phyloP scores from a whole-genome alignment of 352 stramenopile genomes.

The Peronospora tabacina region DNA sequence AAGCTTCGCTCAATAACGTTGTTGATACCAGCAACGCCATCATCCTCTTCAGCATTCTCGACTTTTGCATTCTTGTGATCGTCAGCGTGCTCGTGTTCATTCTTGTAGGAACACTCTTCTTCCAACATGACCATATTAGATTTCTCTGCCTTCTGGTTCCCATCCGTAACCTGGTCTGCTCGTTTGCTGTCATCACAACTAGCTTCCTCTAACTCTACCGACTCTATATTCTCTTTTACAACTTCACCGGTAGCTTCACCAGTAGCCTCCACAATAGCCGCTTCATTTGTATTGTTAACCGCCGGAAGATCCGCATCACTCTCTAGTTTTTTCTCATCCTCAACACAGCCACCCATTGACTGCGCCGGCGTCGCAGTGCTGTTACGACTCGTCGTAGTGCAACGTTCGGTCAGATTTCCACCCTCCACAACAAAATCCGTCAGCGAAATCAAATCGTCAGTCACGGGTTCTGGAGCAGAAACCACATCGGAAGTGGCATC shows the following conservation, averaged over 20 bases:
- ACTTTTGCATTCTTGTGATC: slow-evolving; percentile 13
- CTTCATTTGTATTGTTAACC: slow-evolving; percentile 4
- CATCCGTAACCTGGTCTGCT: neutral
- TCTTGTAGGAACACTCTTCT: slow-evolving; percentile 8
- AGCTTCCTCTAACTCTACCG: slow-evolving; percentile 6
- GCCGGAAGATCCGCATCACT: neutral
- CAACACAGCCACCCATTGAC: slow-evolving; percentile 15
- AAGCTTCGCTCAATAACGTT: slow-evolving; percentile 25
- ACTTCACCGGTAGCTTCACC: slow-evolving; percentile 1
- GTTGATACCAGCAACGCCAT: slow-evolving; percentile 17
- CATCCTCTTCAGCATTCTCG: slow-evolving; percentile 8
- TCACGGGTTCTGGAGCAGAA: neutral
- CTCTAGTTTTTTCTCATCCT: slow-evolving; percentile 14
- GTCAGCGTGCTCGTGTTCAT: slow-evolving; percentile 3
- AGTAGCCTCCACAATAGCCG: too few species aligned
- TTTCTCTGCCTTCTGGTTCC: slow-evolving; percentile 2
- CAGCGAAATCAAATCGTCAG: slow-evolving; percentile 43
- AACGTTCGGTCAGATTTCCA: slow-evolving; percentile 23
- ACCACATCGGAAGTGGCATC: slow-evolving; percentile 5
- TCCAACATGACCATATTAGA: neutral
- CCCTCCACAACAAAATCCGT: slow-evolving; percentile 44
- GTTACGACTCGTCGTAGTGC: slow-evolving; percentile 18
- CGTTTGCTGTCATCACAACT: slow-evolving; percentile 2
- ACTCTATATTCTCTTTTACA: slow-evolving; percentile 6
- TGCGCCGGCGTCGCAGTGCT: slow-evolving; percentile 23